These are phyloP conservation scores for Lachnellula hyalina DNA, from an alignment of 2,329 filamentous ascomycete species.

Conservation along the genomic window DNA sequence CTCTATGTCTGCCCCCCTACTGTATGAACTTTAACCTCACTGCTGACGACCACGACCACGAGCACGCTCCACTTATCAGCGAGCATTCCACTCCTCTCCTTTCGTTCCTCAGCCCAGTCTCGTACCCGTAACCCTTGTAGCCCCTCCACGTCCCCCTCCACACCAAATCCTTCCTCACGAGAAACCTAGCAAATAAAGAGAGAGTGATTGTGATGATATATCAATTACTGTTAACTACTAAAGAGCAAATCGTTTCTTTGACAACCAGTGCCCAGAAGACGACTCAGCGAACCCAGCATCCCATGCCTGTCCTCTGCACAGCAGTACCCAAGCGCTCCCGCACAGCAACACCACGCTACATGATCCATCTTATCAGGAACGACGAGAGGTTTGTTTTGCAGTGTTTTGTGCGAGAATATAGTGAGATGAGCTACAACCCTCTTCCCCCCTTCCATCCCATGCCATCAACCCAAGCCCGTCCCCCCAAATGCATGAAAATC, in stretches of 20 bases:
- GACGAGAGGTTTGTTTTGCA: slow-evolving; percentile 1
- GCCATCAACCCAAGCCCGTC: neutral
- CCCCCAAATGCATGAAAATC: neutral
- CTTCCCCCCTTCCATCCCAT: slow-evolving; percentile 7
- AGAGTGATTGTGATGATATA: neutral
- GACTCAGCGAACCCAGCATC: slow-evolving; percentile 20
- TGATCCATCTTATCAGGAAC: slow-evolving; percentile 1
- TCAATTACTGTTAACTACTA: slow-evolving; percentile 24
- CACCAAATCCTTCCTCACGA: neutral
- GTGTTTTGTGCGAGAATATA: slow-evolving; percentile 21
- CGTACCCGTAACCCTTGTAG: neutral
- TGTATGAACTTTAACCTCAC: neutral
- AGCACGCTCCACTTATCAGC: neutral
- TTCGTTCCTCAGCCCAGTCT: neutral
- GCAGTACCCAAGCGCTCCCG: slow-evolving; percentile 15
- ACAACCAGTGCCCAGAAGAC: slow-evolving; percentile 1
- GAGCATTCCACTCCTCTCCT: neutral
- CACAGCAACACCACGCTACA: slow-evolving; percentile 3
- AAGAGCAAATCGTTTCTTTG: neutral
- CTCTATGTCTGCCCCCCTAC: neutral
- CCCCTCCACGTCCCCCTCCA: neutral
- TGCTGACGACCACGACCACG: neutral
- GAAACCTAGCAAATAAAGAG: neutral
- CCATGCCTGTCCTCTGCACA: slow-evolving; percentile 16
- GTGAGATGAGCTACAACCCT: slow-evolving; percentile 30